phyloP scores from a whole-genome alignment of 768 basidiomycete genomes.

The Asterophora lycoperdoides region DNA sequence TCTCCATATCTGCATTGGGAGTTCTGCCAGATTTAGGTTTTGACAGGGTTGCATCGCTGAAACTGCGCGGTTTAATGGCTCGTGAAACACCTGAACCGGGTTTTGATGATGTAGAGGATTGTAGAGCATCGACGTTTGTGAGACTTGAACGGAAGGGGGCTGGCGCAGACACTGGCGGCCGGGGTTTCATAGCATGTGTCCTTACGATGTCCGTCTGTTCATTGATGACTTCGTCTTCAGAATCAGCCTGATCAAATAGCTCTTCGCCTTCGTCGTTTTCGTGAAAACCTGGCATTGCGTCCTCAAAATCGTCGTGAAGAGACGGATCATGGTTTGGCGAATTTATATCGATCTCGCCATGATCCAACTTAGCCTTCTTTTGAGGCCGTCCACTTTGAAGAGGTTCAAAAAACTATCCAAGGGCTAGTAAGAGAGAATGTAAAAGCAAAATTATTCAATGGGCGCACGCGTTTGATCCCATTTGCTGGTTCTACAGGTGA shows the following conservation, averaged over 20 bases:
- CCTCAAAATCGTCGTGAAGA: slow-evolving; percentile 21
- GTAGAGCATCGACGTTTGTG: background rate
- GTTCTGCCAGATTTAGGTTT: background rate
- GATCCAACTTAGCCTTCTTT: slow-evolving; percentile 36
- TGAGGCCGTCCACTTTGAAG: slow-evolving; percentile 27
- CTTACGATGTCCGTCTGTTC: slow-evolving; percentile 14
- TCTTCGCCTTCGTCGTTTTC: slow-evolving; percentile 45
- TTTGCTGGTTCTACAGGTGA: slow-evolving; percentile 32
- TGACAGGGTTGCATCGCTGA: background rate
- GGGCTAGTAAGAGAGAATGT: background rate
- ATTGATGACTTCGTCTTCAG: slow-evolving; percentile 18
- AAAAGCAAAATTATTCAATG: background rate
- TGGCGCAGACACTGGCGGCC: background rate
- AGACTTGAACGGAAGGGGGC: slow-evolving; percentile 18
- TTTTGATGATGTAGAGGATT: background rate
- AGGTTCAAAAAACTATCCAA: slow-evolving; percentile 54
- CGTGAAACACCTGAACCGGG: background rate
- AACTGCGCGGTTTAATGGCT: slow-evolving; percentile 7
- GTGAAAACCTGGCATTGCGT: slow-evolving; percentile 51
- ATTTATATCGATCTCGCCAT: slow-evolving; percentile 17
- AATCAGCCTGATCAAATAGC: slow-evolving; percentile 14
- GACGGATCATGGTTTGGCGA: slow-evolving; percentile 10
- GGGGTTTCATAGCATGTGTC: slow-evolving; percentile 1
- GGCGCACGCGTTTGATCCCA: slow-evolving; percentile 72
- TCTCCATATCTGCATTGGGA: slow-evolving; percentile 13